Evolutionary conservation across 441 rosid species (phyloP).

Genomic region (Gossypium davidsonii): DNA sequence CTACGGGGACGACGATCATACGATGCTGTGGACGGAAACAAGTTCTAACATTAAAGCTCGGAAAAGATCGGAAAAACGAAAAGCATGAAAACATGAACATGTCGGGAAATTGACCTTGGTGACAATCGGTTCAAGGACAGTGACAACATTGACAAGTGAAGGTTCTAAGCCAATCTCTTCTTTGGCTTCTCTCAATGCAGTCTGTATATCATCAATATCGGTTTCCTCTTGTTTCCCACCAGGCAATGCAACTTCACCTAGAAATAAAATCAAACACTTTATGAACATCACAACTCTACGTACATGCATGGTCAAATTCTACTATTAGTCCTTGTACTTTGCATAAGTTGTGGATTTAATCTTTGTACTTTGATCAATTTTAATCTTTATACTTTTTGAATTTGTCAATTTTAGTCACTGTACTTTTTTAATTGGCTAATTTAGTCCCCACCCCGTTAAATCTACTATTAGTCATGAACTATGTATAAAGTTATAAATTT

Average conservation of each 20-base stretch:
- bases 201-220: conserved; percentile 51
- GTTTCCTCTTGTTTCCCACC: conserved; percentile 63
- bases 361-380: not conserved
- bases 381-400: no score
- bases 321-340: not conserved
- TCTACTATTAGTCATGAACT: no score
- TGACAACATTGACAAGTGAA: conserved; percentile 46
- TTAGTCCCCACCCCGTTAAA: no score
- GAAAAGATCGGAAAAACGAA: not conserved
- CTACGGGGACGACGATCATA: conserved; percentile 50
- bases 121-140: conserved; percentile 51
- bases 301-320: no score
- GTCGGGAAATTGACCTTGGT: conserved; percentile 32
- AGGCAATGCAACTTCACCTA: conserved; percentile 68
- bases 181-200: conserved; percentile 67
- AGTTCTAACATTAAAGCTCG: not conserved
- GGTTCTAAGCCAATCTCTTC: conserved; percentile 74
- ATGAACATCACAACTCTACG: not conserved
- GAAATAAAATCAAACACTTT: conserved; percentile 8
- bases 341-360: not conserved
- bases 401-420: no score
- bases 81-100: not conserved
- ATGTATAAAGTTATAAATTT: no score
- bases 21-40: conserved; percentile 29
- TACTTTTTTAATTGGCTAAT: no score